Conservation (phyloP, 1,284 basidiomycete genomes). For the Sanguinoderma infundibulare region DNA sequence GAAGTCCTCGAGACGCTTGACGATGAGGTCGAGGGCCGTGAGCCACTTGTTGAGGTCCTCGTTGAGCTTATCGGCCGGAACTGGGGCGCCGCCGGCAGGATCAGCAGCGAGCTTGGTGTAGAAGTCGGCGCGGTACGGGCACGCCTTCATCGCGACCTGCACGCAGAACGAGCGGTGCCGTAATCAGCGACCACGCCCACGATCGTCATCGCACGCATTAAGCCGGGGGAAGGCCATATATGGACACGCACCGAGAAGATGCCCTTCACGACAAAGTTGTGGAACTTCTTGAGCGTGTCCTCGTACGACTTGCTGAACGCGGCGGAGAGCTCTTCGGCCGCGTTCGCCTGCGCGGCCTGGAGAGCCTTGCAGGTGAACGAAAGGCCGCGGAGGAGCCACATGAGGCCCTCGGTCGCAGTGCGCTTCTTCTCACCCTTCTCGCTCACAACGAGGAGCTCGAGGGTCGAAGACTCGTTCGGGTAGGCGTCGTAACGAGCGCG, state of each 20-base stretch:
- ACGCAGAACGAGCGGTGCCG: conserved; percentile 5
- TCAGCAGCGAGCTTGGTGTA: conserved; percentile 88
- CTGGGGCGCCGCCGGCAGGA: conserved; percentile 55
- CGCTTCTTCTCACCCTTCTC: conserved; percentile 90
- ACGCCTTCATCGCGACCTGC: conserved; percentile 95
- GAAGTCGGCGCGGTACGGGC: conserved; percentile 91
- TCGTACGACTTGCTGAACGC: conserved; percentile 90
- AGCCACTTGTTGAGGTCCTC: conserved; percentile 75
- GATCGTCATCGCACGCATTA: conserved; percentile 1
- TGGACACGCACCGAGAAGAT: conserved; percentile 76
- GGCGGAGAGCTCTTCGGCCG: conserved; percentile 69
- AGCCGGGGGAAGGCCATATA: conserved; percentile 2
- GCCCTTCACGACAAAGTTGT: conserved; percentile 87
- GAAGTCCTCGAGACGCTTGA: conserved; percentile 73
- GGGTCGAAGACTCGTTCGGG: conserved; percentile 71
- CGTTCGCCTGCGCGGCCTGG: conserved; percentile 72
- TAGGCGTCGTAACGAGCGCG: conserved; percentile 76
- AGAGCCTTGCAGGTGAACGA: conserved; percentile 92
- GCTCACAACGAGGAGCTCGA: conserved; percentile 85
- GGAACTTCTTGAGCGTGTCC: conserved; percentile 81
- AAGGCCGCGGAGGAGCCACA: conserved; percentile 92
- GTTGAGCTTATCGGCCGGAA: conserved; percentile 69
- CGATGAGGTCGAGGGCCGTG: conserved; percentile 70
- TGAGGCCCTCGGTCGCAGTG: conserved; percentile 87
- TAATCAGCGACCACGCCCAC: conserved; percentile 6